Percentiles rank a stretch among this genome's conserved stretches.
Evolutionary conservation across 306 rosid genomes (phyloP).

Genomic region (Casuarina cunninghamiana): DNA sequence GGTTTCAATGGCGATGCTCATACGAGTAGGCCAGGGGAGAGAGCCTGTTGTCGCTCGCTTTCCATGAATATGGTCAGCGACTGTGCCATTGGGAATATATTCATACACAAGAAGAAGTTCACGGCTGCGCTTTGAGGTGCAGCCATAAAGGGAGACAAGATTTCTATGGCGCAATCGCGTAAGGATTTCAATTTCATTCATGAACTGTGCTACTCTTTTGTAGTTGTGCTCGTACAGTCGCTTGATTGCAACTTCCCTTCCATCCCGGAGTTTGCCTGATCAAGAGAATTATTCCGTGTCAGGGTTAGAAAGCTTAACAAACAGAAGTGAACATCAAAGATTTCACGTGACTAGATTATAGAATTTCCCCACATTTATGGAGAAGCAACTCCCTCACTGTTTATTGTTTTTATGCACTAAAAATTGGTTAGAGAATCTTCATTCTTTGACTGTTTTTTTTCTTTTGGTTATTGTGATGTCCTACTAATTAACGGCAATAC

Average conservation of each 20-base stretch:
- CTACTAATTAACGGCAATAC: too few relatives aligned
- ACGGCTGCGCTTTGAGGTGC: constrained; percentile 60
- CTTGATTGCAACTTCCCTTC: constrained; percentile 86
- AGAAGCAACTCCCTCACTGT: too few relatives aligned
- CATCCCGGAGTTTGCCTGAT: constrained; percentile 67
- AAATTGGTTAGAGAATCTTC: too few relatives aligned
- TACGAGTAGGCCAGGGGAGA: constrained; percentile 55
- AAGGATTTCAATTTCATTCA: constrained; percentile 62
- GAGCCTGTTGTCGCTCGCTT: constrained; percentile 35
- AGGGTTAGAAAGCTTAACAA: too few relatives aligned
- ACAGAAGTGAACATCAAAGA: too few relatives aligned
- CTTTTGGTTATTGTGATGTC: too few relatives aligned
- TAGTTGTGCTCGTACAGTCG: constrained; percentile 58
- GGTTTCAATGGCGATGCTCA: constrained; percentile 69
- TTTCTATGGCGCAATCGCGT: constrained; percentile 60
- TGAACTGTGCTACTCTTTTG: constrained; percentile 53
- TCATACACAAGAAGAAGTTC: constrained; percentile 76
- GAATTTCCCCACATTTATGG: too few relatives aligned
- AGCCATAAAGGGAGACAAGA: constrained; percentile 73
- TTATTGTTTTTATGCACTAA: too few relatives aligned
- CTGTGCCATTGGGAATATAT: constrained; percentile 70
- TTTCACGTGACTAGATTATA: too few relatives aligned
- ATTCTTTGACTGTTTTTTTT: too few relatives aligned
- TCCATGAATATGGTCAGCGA: constrained; percentile 76
- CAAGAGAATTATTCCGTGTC: constrained; percentile 21